A percentile compares a stretch with the other conserved stretches of the same genome.
phyloP scores from a whole-genome alignment of 2,329 filamentous ascomycete species.

The Pyricularia pennisetigena region DNA sequence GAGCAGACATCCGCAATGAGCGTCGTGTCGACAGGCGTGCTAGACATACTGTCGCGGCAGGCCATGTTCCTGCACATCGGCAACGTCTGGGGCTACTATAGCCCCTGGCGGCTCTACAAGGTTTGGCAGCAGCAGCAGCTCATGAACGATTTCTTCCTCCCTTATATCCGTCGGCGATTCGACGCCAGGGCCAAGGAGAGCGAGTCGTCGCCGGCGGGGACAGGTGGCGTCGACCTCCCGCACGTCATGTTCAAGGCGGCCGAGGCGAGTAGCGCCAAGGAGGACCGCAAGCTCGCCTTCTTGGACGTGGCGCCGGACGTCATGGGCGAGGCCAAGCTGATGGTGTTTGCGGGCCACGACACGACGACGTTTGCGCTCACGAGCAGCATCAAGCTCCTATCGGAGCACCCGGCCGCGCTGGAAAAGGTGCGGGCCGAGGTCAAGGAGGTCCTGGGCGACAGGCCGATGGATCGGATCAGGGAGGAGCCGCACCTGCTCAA shows the following conservation, averaged over 20 bases:
- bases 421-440: constrained; percentile 2
- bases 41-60: not conserved
- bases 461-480: not conserved
- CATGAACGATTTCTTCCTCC: constrained; percentile 1
- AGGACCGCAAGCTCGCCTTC: not conserved
- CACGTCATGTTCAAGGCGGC: constrained; percentile 15
- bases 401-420: not conserved
- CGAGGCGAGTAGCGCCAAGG: constrained; percentile 7
- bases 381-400: not conserved
- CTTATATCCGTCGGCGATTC: not conserved
- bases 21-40: not conserved
- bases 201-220: constrained; percentile 6
- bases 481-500: constrained; percentile 4
- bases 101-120: not conserved
- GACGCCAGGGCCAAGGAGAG: not conserved
- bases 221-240: constrained; percentile 15
- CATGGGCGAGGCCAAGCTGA: constrained; percentile 3
- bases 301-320: not conserved
- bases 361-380: constrained; percentile 1
- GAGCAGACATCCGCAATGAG: not conserved
- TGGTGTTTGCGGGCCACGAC: constrained; percentile 4
- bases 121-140: not conserved
- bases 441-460: not conserved
- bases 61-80: not conserved
- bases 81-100: not conserved